A percentile compares a stretch with the other conserved stretches of the same genome.
phyloP scores from a whole-genome alignment of 1,139 yeast genomes.

The Kurtzmaniella quercitrusa region DNA sequence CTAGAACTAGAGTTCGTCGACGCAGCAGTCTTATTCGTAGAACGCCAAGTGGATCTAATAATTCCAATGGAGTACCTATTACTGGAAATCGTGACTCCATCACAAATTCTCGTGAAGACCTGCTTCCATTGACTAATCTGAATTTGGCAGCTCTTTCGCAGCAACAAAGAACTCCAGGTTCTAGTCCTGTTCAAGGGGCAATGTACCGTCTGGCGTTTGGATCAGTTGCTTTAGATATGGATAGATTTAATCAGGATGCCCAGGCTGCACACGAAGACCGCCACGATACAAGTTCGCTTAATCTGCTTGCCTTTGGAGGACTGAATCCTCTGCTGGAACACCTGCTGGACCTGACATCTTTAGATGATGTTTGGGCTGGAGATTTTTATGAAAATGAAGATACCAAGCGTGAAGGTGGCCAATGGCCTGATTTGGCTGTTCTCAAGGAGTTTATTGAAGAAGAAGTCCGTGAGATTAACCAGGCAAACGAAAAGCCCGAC shows the following conservation, averaged over 20 bases:
- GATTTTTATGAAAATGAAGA: conserved; percentile 34
- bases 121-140: conserved; percentile 5
- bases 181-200: not conserved
- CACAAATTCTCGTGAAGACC: not conserved
- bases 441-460: conserved; percentile 73
- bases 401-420: conserved; percentile 14
- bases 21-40: conserved; percentile 7
- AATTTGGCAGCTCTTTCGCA: conserved; percentile 2
- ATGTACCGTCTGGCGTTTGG: conserved; percentile 13
- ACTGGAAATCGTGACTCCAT: not conserved
- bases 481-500: conserved; percentile 10
- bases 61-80: not conserved
- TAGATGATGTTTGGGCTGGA: conserved; percentile 88
- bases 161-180: not conserved
- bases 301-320: conserved; percentile 42
- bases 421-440: conserved; percentile 81
- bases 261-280: conserved; percentile 15
- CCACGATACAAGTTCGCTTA: conserved; percentile 20
- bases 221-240: conserved; percentile 38
- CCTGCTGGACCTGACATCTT: conserved; percentile 64
- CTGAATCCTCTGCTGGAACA: conserved; percentile 75
- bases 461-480: conserved; percentile 50
- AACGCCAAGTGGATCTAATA: conserved; percentile 6
- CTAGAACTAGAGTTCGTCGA: conserved; percentile 26
- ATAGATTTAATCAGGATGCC: conserved; percentile 35